These are phyloP conservation scores for Diaporthe longicolla DNA, from an alignment of 2,329 filamentous ascomycete genomes.

Conservation along the genomic window DNA sequence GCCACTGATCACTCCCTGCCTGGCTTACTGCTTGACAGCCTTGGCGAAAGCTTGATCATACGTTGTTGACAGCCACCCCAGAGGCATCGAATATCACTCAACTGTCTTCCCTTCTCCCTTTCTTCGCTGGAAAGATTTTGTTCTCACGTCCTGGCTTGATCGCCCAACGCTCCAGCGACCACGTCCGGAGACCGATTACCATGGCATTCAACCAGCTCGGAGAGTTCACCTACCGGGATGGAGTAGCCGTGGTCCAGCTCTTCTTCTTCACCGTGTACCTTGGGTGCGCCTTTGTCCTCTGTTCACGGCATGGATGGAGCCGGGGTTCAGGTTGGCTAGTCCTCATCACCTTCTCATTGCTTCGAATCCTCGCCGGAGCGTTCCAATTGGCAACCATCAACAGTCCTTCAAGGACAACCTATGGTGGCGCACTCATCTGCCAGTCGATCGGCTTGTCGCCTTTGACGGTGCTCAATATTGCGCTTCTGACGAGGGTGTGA, in stretches of 20 bases:
- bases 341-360: slow-evolving; percentile 48
- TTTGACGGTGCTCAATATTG: slow-evolving; percentile 48
- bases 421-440: slow-evolving; percentile 48
- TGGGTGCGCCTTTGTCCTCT: slow-evolving; percentile 47
- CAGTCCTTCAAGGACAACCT: slow-evolving; percentile 43
- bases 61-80: neutral
- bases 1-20: neutral
- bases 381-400: slow-evolving; percentile 47
- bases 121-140: neutral
- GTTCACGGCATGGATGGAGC: slow-evolving; percentile 48
- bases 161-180: neutral
- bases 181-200: neutral
- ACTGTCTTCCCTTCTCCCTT: too few relatives aligned
- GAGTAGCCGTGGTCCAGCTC: slow-evolving; percentile 51
- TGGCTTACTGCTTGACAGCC: slow-evolving; percentile 7
- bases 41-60: slow-evolving; percentile 10
- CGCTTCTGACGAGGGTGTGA: slow-evolving; percentile 49
- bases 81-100: neutral
- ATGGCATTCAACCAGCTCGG: slow-evolving; percentile 8
- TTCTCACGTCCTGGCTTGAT: neutral
- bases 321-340: slow-evolving; percentile 50
- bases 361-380: slow-evolving; percentile 50
- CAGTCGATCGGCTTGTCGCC: slow-evolving; percentile 50
- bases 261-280: slow-evolving; percentile 47
- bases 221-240: slow-evolving; percentile 47